phyloP scores from a whole-genome alignment of 306 rosid genomes.

The Cicer judaicum region DNA sequence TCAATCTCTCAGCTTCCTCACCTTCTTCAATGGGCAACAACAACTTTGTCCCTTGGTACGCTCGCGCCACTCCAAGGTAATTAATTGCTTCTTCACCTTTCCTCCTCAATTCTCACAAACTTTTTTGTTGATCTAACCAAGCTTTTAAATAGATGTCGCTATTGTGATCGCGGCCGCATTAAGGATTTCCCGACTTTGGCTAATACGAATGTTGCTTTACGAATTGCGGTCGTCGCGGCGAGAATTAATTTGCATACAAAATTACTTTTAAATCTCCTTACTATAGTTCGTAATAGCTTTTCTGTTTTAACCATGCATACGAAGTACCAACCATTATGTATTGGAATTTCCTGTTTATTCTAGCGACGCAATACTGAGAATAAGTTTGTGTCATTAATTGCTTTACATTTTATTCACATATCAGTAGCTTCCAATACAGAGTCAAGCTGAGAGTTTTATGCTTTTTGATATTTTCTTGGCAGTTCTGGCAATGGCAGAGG shows the following conservation, averaged over 20 bases:
- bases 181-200: no score
- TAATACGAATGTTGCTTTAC: no score
- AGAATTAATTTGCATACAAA: no score
- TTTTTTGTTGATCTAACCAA: no score
- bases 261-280: not conserved
- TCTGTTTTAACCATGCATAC: no score
- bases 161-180: no score
- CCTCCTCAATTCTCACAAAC: no score
- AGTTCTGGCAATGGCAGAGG: conserved; percentile 66
- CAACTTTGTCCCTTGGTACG: conserved; percentile 41
- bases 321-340: not conserved
- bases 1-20: conserved; percentile 35
- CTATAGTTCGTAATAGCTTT: not conserved
- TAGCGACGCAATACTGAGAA: not conserved
- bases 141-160: no score
- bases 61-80: conserved; percentile 55
- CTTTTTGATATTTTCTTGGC: conserved; percentile 35
- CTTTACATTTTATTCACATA: not conserved
- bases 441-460: conserved; percentile 3
- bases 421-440: not conserved
- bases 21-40: conserved; percentile 51
- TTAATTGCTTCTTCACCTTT: conserved; percentile 10
- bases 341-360: not conserved
- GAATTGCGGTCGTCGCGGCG: no score
- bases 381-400: not conserved